These are phyloP conservation scores for Picea engelmannii DNA, from an alignment of 83 land plant species.

Conservation along the genomic window DNA sequence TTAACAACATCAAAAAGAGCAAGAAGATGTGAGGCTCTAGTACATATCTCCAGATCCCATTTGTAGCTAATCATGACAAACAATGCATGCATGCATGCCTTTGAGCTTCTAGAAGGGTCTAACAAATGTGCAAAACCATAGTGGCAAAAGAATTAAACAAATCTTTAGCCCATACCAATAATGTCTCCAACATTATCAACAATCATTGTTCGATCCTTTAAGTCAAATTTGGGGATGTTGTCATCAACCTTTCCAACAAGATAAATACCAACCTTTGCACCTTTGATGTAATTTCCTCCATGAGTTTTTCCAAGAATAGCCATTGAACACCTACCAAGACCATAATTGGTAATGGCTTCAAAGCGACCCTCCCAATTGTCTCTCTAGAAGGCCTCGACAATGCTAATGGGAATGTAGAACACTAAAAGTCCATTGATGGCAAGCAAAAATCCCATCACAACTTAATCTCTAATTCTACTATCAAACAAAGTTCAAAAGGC, in stretches of 20 bases:
- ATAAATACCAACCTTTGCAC: slow-evolving; percentile 95
- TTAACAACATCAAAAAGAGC: no score
- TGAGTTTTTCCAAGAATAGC: slow-evolving; percentile 92
- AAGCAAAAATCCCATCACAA: slow-evolving; percentile 88
- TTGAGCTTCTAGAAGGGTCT: no score
- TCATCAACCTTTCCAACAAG: slow-evolving; percentile 91
- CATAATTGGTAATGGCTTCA: slow-evolving; percentile 90
- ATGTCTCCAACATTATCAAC: no score
- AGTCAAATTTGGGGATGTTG: slow-evolving; percentile 88
- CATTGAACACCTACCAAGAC: slow-evolving; percentile 91
- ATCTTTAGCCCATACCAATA: no score
- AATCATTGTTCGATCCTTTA: slow-evolving; percentile 78
- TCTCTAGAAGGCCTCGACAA: slow-evolving; percentile 74
- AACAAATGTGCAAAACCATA: no score
- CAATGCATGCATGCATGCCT: no score
- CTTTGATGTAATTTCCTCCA: slow-evolving; percentile 95
- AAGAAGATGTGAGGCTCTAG: no score
- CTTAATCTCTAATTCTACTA: slow-evolving; percentile 7
- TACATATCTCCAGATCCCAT: no score
- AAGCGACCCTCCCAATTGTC: slow-evolving; percentile 93
- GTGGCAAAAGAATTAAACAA: no score
- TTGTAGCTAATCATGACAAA: no score
- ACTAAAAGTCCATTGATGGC: slow-evolving; percentile 86
- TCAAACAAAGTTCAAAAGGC: no score
- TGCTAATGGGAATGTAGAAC: slow-evolving; percentile 66